Evolutionary conservation across 352 stramenopile genomes (phyloP), one percentile per base, ranked within the genome.

Genomic region (Globisporangium recalcitrans): DNA sequence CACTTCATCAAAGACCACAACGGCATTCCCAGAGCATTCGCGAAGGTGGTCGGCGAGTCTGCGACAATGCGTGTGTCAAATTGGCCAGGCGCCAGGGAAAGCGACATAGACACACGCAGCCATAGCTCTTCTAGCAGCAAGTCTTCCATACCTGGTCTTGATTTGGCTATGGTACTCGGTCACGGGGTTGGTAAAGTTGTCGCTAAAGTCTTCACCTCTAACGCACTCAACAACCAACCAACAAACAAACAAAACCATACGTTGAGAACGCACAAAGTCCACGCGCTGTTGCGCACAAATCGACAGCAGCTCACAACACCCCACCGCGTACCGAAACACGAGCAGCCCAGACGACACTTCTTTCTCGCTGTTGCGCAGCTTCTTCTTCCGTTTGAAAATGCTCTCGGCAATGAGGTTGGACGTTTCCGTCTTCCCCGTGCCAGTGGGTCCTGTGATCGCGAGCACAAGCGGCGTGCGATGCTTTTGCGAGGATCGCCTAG

Each of bases 1-100:
- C 27, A 97, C 82, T 78, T 97, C 90, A 60, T 97, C 90, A 52
- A 97, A 96, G 31, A 97, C 72, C 26, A 97, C 82, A 10, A 97
- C 79, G 3, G 87, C 88, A 64, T 96, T 93, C 22, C 90, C 90
- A 21, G 74, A 88, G 67, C 88, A 96, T 34, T 80, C 66, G 24
- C 84, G 70, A 44, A 97, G 72, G 60, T 95, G 85, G 31, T 94
- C 80, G 10, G 78, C 83, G 19, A 96, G 67, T 72, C 82, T 92
- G 38, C 52, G 71, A 26, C 14, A 9, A 31, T 38, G 26, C 7
- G 5, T 58, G 40, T 57, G 44, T n/a, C n/a, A n/a, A n/a, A n/a
- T n/a, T n/a, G n/a, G n/a, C n/a, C n/a, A n/a, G n/a, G n/a, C n/a
- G n/a, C n/a, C n/a, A n/a, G n/a, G n/a, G n/a, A n/a, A n/a, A n/a